Evolutionary conservation across 306 rosid species (phyloP), one percentile per base, ranked within the genome.

Genomic region (Sophora flavescens): DNA sequence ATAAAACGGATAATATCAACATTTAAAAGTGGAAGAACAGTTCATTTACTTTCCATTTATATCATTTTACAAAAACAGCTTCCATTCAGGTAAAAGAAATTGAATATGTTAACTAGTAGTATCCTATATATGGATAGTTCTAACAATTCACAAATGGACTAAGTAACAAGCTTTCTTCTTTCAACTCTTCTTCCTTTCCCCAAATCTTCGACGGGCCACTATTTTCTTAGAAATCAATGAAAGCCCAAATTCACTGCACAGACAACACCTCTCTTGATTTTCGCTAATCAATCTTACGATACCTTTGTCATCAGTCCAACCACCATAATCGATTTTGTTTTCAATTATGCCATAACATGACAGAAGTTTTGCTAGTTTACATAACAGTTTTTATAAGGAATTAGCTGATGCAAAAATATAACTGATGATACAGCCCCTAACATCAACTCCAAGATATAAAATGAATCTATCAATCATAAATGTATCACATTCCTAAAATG

Each of bases 401-500:
- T 14, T 72, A 42, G n/a, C 28, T 17, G n/a, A 44, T 56, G 69
- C 64, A 78, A 50, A 35, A 58, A 13, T 68, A 15, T 61, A 50
- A 11, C 41, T n/a, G 13, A 56, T 39, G 47, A 14, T 22, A 38
- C 5, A 1, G 6, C 18, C 8, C 16, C 47, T 63, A 35, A 54
- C 4, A 68, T 45, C 22, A 52, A 63, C 68, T 68, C 47, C 45
- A 66, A 72, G 45, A 62, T 26, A 59, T 4, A 64, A 36, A 69
- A 13, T 54, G 70, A 64, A 38, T 57, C 35, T 13, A 53, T n/a
- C 2, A 48, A 3, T 8, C n/a, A 38, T n/a, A 28, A 69, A n/a
- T n/a, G n/a, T n/a, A n/a, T n/a, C 59, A 44, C 52, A 67, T 66
- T 69, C 54, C n/a, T 4, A 63, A 58, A 33, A 22, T 45, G 72